These are phyloP conservation scores for Aspergillus sergii DNA, from an alignment of 2,329 filamentous ascomycete genomes.

Conservation along the genomic window DNA sequence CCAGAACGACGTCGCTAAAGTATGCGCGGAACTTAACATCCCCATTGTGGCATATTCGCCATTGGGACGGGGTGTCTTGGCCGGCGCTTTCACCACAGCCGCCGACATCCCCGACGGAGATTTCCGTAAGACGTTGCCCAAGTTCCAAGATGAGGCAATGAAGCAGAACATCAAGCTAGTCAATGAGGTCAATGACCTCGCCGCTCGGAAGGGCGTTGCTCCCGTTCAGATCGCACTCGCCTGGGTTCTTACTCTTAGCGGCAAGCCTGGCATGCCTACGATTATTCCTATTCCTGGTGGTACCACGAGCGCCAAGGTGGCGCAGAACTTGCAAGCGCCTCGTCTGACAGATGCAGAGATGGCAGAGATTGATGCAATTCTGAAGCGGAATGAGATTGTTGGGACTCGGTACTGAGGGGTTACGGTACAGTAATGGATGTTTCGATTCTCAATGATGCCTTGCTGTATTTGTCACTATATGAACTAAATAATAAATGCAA, in stretches of 20 bases:
- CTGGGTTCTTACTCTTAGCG: conserved; percentile 51
- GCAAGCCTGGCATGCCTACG: conserved; percentile 46
- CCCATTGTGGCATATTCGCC: conserved; percentile 64
- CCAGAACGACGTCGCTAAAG: conserved; percentile 58
- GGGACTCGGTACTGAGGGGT: conserved; percentile 30
- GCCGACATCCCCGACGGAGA: conserved; percentile 54
- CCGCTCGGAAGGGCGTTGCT: conserved; percentile 47
- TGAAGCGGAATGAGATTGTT: conserved; percentile 48
- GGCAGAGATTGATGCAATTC: conserved; percentile 54
- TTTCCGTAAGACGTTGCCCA: conserved; percentile 46
- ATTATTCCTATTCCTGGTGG: conserved; percentile 42
- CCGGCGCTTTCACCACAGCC: conserved; percentile 50
- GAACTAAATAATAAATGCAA: neutral
- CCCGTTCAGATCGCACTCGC: conserved; percentile 52
- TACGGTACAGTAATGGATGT: neutral
- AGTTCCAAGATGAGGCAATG: conserved; percentile 56
- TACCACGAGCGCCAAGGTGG: conserved; percentile 39
- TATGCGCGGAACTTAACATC: conserved; percentile 60
- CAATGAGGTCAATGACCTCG: conserved; percentile 48
- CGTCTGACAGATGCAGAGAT: conserved; percentile 41
- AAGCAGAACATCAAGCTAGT: conserved; percentile 54
- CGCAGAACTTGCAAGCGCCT: conserved; percentile 36
- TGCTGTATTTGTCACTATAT: neutral
- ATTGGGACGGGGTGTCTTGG: conserved; percentile 59
- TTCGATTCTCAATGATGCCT: neutral